Evolutionary conservation across 208 protist genomes (phyloP).

Genomic region (Spongospora subterranea): DNA sequence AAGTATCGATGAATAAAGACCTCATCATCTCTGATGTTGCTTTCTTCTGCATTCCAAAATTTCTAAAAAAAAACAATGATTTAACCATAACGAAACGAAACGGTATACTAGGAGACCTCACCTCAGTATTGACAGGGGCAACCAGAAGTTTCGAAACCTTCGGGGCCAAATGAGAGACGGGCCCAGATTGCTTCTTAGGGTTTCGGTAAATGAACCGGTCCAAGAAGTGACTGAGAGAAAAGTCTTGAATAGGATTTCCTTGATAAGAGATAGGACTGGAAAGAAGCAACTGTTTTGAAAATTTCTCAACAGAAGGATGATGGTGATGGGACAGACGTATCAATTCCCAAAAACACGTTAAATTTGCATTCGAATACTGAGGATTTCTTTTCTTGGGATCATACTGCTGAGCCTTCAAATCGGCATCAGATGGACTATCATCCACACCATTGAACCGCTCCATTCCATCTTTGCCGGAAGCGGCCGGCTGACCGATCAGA

Average conservation of each 20-base stretch:
- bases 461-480: neutral
- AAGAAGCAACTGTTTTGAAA: conserved; percentile 21
- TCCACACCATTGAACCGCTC: conserved; percentile 5
- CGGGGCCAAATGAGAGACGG: neutral
- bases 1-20: conserved; percentile 35
- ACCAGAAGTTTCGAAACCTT: neutral
- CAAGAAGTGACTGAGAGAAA: conserved; percentile 63
- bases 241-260: conserved; percentile 67
- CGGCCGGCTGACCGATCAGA: conserved; percentile 1
- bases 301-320: conserved; percentile 64
- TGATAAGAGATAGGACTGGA: conserved; percentile 53
- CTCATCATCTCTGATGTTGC: conserved; percentile 26
- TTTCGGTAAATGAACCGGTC: conserved; percentile 69
- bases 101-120: neutral
- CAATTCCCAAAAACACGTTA: conserved; percentile 65
- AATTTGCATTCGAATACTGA: conserved; percentile 55
- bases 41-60: conserved; percentile 10
- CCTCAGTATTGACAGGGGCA: conserved; percentile 26
- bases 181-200: conserved; percentile 57
- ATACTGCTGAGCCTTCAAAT: conserved; percentile 23
- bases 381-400: conserved; percentile 61
- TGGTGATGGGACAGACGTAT: conserved; percentile 54
- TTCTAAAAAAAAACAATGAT: neutral
- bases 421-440: neutral
- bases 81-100: neutral